Conservation (phyloP, 2,329 filamentous ascomycete genomes). For the Bertia moriformis region DNA sequence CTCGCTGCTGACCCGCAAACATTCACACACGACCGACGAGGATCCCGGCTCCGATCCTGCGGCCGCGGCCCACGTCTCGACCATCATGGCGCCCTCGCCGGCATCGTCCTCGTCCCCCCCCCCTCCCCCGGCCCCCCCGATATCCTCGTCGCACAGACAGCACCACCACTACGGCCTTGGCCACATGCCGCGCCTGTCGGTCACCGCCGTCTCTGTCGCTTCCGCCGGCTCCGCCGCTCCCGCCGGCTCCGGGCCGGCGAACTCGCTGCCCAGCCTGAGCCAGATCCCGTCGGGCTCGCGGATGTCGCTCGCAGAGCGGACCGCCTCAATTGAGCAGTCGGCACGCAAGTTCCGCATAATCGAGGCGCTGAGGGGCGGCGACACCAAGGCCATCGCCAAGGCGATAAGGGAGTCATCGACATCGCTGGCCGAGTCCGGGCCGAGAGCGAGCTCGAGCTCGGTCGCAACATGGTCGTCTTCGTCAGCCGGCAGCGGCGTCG, state of each 20-base stretch:
- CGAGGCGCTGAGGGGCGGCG: conserved; percentile 77
- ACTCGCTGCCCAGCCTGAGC: conserved; percentile 22
- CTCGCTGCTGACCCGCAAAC: conserved; percentile 33
- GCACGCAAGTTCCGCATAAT: conserved; percentile 89
- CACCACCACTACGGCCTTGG: conserved; percentile 2
- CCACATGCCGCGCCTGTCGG: not conserved
- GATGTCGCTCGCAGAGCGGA: too few relatives aligned
- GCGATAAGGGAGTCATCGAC: conserved; percentile 61
- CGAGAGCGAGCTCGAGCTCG: conserved; percentile 36
- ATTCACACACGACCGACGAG: conserved; percentile 14
- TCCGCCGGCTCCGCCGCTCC: conserved; percentile 16
- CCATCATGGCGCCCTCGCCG: conserved; percentile 1
- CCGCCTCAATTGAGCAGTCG: conserved; percentile 74
- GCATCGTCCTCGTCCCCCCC: conserved; percentile 2
- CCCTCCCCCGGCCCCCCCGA: too few relatives aligned
- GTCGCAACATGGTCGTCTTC: too few relatives aligned
- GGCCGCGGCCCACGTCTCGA: conserved; percentile 2
- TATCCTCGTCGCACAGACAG: too few relatives aligned
- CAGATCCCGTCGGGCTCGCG: conserved; percentile 11
- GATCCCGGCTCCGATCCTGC: conserved; percentile 10
- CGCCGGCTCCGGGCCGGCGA: conserved; percentile 14
- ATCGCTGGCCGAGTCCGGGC: conserved; percentile 34
- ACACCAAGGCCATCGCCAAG: conserved; percentile 78
- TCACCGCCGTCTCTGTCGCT: conserved; percentile 8
- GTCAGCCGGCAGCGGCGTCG: conserved; percentile 14